These are phyloP conservation scores for Vigna mungo DNA, from an alignment of 306 rosid genomes.

Conservation along the genomic window DNA sequence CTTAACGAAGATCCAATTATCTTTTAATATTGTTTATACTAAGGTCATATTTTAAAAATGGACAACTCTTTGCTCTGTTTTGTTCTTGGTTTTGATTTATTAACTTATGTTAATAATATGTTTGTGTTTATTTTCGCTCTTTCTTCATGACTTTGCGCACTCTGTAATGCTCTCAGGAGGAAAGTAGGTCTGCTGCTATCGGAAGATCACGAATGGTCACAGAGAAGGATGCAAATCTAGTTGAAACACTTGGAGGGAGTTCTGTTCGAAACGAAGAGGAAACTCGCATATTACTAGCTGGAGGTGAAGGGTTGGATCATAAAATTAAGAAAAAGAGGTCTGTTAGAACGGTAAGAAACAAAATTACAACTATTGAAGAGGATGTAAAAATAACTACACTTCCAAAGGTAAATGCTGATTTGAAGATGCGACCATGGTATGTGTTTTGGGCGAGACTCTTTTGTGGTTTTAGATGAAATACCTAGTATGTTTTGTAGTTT, in stretches of 20 bases:
- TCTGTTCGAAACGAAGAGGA: conserved; percentile 82
- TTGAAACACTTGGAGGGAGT: too few relatives aligned
- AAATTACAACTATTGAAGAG: conserved; percentile 63
- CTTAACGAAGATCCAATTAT: too few relatives aligned
- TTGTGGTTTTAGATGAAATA: too few relatives aligned
- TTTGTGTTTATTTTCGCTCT: too few relatives aligned
- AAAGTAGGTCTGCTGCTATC: too few relatives aligned
- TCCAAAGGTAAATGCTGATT: conserved; percentile 66
- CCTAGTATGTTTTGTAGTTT: too few relatives aligned
- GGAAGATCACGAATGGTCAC: too few relatives aligned
- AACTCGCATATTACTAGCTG: conserved; percentile 83
- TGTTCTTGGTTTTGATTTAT: neutral
- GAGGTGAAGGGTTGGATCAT: conserved; percentile 88
- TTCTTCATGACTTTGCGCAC: too few relatives aligned
- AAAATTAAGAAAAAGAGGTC: conserved; percentile 88
- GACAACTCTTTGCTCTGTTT: conserved; percentile 14
- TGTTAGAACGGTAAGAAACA: conserved; percentile 78
- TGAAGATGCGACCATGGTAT: conserved; percentile 53
- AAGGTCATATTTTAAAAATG: conserved; percentile 7
- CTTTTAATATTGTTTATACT: neutral
- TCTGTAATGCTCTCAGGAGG: too few relatives aligned
- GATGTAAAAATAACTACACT: conserved; percentile 61
- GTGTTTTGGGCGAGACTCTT: too few relatives aligned
- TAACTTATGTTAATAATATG: too few relatives aligned
- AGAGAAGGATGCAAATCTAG: too few relatives aligned